These are phyloP conservation scores for Monosporascus ibericus DNA, from an alignment of 2,329 filamentous ascomycete genomes.

Conservation along the genomic window DNA sequence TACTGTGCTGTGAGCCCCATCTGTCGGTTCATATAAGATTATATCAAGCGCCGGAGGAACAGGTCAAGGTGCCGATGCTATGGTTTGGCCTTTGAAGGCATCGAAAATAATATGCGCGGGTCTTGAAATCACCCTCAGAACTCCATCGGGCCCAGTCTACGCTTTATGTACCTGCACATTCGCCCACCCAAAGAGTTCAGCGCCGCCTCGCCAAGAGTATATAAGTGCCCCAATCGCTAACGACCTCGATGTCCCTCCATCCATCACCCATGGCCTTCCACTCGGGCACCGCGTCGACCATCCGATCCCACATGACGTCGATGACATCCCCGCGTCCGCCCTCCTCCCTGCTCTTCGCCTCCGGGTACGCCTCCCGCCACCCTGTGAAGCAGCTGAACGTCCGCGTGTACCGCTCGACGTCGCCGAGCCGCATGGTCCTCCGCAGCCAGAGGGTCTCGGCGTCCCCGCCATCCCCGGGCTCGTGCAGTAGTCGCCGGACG, in stretches of 20 bases:
- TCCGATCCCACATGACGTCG: constrained; percentile 56
- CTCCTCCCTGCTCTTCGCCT: constrained; percentile 39
- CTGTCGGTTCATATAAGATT: too few species aligned
- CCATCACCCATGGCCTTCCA: constrained; percentile 42
- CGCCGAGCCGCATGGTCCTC: constrained; percentile 47
- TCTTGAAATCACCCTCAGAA: too few species aligned
- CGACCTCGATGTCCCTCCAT: constrained; percentile 49
- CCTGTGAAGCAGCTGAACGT: constrained; percentile 55
- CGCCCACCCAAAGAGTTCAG: constrained; percentile 9
- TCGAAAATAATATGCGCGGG: too few species aligned
- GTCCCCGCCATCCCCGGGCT: constrained; percentile 40
- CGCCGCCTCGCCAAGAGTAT: constrained; percentile 49
- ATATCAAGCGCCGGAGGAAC: too few species aligned
- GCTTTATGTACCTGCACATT: background rate
- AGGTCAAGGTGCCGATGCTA: too few species aligned
- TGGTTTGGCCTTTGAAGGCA: too few species aligned
- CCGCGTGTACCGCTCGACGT: constrained; percentile 54
- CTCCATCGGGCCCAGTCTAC: background rate
- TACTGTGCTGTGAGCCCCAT: too few species aligned
- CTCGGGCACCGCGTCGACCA: constrained; percentile 45
- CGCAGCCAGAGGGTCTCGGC: constrained; percentile 42
- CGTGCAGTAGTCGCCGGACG: constrained; percentile 49
- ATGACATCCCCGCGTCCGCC: constrained; percentile 55
- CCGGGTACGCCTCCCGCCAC: constrained; percentile 52
- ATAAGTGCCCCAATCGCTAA: constrained; percentile 56